phyloP scores from a whole-genome alignment of 352 stramenopile genomes.

The Phytophthora foliorum region DNA sequence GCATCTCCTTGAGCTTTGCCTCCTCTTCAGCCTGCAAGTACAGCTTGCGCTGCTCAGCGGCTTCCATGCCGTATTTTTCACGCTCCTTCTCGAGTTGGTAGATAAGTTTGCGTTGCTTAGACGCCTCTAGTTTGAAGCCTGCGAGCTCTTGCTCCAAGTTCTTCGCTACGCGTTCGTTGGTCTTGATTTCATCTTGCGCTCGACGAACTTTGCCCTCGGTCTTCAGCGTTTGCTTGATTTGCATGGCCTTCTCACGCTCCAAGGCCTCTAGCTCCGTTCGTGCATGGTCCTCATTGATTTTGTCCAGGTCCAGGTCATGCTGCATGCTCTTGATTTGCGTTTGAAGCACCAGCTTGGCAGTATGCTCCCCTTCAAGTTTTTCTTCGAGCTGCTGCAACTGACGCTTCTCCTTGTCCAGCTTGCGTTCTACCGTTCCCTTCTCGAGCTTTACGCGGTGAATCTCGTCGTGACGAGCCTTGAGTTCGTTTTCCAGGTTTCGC shows the following conservation, averaged over 20 bases:
- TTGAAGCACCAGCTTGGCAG: slow-evolving; percentile 82
- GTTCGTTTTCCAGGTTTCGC: slow-evolving; percentile 83
- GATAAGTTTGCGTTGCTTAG: slow-evolving; percentile 92
- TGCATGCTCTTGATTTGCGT: slow-evolving; percentile 88
- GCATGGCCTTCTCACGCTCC: slow-evolving; percentile 90
- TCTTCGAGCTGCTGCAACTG: slow-evolving; percentile 91
- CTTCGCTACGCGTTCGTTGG: slow-evolving; percentile 93
- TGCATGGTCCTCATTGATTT: slow-evolving; percentile 78
- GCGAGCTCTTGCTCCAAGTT: slow-evolving; percentile 87
- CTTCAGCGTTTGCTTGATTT: slow-evolving; percentile 85
- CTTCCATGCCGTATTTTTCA: slow-evolving; percentile 92
- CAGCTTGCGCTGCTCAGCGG: slow-evolving; percentile 85
- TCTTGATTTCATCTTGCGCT: slow-evolving; percentile 91
- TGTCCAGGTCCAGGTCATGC: slow-evolving; percentile 82
- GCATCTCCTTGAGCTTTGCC: slow-evolving; percentile 85
- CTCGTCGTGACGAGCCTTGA: slow-evolving; percentile 90
- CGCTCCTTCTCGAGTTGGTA: slow-evolving; percentile 94
- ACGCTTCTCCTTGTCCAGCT: slow-evolving; percentile 90
- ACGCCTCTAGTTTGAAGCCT: slow-evolving; percentile 85
- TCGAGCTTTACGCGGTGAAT: slow-evolving; percentile 88
- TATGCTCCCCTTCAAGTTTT: slow-evolving; percentile 93
- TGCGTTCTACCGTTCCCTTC: slow-evolving; percentile 92
- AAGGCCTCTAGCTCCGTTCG: slow-evolving; percentile 83
- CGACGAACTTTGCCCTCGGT: slow-evolving; percentile 90
- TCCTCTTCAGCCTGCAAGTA: slow-evolving; percentile 88